These are phyloP conservation scores for Mycena metata DNA, from an alignment of 768 basidiomycete genomes.

Conservation along the genomic window DNA sequence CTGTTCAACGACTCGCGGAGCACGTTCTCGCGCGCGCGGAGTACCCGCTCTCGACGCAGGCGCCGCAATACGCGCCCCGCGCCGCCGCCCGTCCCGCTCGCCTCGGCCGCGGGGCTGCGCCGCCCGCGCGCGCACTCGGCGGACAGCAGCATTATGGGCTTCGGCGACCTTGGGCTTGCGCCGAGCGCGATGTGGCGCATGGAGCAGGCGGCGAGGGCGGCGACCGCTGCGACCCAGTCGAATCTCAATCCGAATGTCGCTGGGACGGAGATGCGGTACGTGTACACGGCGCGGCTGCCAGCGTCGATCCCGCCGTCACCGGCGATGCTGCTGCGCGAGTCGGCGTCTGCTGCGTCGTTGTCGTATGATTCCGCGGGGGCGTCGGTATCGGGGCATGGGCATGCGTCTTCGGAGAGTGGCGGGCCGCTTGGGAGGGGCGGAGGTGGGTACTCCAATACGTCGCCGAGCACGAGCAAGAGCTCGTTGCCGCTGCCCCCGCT, in stretches of 20 bases:
- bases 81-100: constrained; percentile 37
- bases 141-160: constrained; percentile 35
- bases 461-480: constrained; percentile 35
- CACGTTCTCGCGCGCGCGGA: constrained; percentile 36
- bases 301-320: constrained; percentile 34
- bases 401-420: constrained; percentile 28
- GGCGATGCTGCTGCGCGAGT: constrained; percentile 19
- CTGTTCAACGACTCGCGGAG: constrained; percentile 33
- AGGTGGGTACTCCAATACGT: constrained; percentile 13
- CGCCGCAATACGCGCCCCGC: constrained; percentile 33
- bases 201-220: constrained; percentile 30
- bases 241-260: too few relatives aligned
- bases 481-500: constrained; percentile 28
- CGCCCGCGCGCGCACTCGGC: constrained; percentile 28
- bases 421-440: background rate
- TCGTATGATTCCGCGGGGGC: constrained; percentile 4
- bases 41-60: constrained; percentile 13
- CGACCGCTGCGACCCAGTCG: background rate
- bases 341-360: constrained; percentile 5
- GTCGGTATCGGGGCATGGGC: constrained; percentile 31
- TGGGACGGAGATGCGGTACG: constrained; percentile 36
- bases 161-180: constrained; percentile 29
- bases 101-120: constrained; percentile 29
- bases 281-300: constrained; percentile 33
- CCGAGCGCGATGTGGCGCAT: constrained; percentile 37